Evolutionary conservation across 2,329 filamentous ascomycete genomes (phyloP).

Genomic region (Hymenoscyphus salicellus): DNA sequence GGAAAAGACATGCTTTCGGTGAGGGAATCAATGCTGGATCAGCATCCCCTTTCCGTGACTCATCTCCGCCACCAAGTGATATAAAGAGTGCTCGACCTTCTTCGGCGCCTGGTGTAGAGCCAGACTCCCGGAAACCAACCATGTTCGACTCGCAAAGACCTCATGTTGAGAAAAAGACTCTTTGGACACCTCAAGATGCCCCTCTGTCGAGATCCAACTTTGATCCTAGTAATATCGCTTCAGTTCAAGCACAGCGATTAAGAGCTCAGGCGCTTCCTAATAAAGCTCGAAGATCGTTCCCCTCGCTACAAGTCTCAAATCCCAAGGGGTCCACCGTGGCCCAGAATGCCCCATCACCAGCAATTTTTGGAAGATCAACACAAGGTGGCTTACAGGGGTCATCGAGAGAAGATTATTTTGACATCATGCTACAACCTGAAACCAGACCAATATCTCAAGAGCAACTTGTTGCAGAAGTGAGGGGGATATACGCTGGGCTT

Average conservation of each 20-base stretch:
- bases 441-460: slow-evolving; percentile 39
- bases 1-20: slow-evolving; percentile 30
- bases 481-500: slow-evolving; percentile 68
- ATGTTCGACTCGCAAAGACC: slow-evolving; percentile 20
- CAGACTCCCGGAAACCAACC: slow-evolving; percentile 10
- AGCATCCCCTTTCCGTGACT: slow-evolving; percentile 25
- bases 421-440: slow-evolving; percentile 49
- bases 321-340: background rate
- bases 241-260: slow-evolving; percentile 12
- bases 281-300: slow-evolving; percentile 9
- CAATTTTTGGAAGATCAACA: background rate
- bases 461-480: slow-evolving; percentile 21
- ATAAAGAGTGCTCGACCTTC: slow-evolving; percentile 22
- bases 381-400: background rate
- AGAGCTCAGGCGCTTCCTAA: slow-evolving; percentile 10
- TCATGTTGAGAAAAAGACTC: slow-evolving; percentile 20
- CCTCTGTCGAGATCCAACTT: slow-evolving; percentile 10
- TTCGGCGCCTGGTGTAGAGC: slow-evolving; percentile 21
- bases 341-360: background rate
- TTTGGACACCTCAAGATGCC: slow-evolving; percentile 31
- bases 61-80: slow-evolving; percentile 23
- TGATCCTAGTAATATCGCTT: slow-evolving; percentile 33
- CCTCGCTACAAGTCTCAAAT: slow-evolving; percentile 13
- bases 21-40: slow-evolving; percentile 33
- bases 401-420: slow-evolving; percentile 5